Conservation (phyloP, 2,329 filamentous ascomycete genomes). For the Trichophyton verrucosum region DNA sequence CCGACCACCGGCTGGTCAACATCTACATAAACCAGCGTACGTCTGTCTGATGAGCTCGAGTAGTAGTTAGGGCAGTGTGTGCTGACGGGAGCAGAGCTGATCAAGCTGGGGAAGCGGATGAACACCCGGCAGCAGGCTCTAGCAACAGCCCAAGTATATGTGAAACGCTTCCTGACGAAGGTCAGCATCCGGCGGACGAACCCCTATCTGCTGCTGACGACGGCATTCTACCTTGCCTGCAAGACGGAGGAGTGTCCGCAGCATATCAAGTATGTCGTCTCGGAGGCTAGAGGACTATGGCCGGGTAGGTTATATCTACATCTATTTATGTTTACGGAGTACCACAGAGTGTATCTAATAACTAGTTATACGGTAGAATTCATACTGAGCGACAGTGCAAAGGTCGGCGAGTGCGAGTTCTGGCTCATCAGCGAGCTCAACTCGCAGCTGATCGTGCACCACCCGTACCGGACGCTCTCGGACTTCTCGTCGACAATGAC, state of each 20-base stretch:
- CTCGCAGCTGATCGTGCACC: slow-evolving; percentile 78
- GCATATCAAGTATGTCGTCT: slow-evolving; percentile 82
- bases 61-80: background rate
- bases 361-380: slow-evolving; percentile 43
- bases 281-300: slow-evolving; percentile 76
- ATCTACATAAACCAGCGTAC: slow-evolving; percentile 87
- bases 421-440: slow-evolving; percentile 82
- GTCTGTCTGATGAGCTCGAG: slow-evolving; percentile 20
- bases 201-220: slow-evolving; percentile 84
- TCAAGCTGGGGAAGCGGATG: slow-evolving; percentile 71
- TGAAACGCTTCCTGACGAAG: slow-evolving; percentile 84
- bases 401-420: slow-evolving; percentile 89
- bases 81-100: slow-evolving; percentile 30
- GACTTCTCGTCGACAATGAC: slow-evolving; percentile 44
- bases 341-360: too few relatives aligned
- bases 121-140: slow-evolving; percentile 80
- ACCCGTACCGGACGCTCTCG: slow-evolving; percentile 72
- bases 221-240: slow-evolving; percentile 85
- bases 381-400: slow-evolving; percentile 62
- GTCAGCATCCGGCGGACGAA: slow-evolving; percentile 89
- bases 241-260: slow-evolving; percentile 98
- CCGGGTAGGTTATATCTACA: slow-evolving; percentile 40
- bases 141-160: slow-evolving; percentile 86
- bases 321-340: background rate
- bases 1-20: slow-evolving; percentile 67